A percentile compares a stretch with the other conserved stretches of the same genome.
phyloP scores from a whole-genome alignment of 2,329 filamentous ascomycete species.

The Mycosphaerelloides madeirae region DNA sequence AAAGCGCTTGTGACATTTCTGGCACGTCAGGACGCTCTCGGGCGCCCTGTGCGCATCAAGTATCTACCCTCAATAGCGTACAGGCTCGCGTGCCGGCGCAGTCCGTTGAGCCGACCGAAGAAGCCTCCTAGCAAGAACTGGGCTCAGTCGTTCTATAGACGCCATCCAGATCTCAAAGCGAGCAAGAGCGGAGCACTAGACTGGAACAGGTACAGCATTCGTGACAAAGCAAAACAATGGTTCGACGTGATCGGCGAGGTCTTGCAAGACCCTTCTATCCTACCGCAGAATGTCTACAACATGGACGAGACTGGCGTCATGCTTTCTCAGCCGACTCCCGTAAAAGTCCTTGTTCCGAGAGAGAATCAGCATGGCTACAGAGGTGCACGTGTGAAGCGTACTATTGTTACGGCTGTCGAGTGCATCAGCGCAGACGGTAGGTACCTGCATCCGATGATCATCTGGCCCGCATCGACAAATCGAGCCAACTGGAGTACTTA shows the following conservation, averaged over 20 bases:
- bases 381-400: slow-evolving; percentile 26
- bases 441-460: too few relatives aligned
- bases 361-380: slow-evolving; percentile 23
- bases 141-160: slow-evolving; percentile 21
- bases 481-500: too few relatives aligned
- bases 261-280: slow-evolving; percentile 22
- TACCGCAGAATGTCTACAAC: slow-evolving; percentile 34
- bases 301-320: slow-evolving; percentile 36
- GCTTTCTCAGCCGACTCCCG: slow-evolving; percentile 24
- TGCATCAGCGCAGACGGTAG: too few relatives aligned
- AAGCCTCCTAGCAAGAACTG: slow-evolving; percentile 18
- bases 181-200: slow-evolving; percentile 23
- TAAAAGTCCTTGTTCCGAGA: slow-evolving; percentile 32
- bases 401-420: slow-evolving; percentile 23
- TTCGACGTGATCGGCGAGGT: slow-evolving; percentile 31
- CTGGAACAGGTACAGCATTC: slow-evolving; percentile 29
- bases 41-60: too few relatives aligned
- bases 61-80: too few relatives aligned
- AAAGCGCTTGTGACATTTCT: too few relatives aligned
- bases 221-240: slow-evolving; percentile 30
- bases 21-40: too few relatives aligned
- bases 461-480: too few relatives aligned
- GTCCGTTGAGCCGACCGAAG: too few relatives aligned
- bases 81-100: too few relatives aligned
- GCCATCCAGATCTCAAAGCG: slow-evolving; percentile 25